Evolutionary conservation across 495 filamentous ascomycete genomes (phyloP).

Genomic region (Trichoderma virens): DNA sequence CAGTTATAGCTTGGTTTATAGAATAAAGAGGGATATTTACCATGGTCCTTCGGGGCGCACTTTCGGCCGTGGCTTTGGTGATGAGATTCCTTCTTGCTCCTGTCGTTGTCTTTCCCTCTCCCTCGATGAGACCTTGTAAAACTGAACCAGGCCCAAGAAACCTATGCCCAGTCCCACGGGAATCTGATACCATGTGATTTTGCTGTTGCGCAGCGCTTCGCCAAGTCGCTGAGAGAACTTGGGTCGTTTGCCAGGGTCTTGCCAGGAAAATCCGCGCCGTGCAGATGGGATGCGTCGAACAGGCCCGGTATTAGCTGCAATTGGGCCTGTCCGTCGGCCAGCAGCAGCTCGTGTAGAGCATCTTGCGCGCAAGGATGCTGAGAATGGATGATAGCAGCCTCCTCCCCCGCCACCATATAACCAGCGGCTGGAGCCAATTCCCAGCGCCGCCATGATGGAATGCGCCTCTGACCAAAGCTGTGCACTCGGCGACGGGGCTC

Average conservation of each 20-base stretch:
- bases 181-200: slow-evolving; percentile 92
- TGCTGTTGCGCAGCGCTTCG: slow-evolving; percentile 53
- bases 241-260: slow-evolving; percentile 30
- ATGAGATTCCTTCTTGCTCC: slow-evolving; percentile 33
- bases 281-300: slow-evolving; percentile 11
- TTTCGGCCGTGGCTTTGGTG: slow-evolving; percentile 57
- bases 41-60: slow-evolving; percentile 84
- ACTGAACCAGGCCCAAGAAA: slow-evolving; percentile 75
- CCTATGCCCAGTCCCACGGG: slow-evolving; percentile 83
- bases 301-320: not conserved
- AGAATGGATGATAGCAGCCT: not conserved
- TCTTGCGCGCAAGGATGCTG: not conserved
- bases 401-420: not conserved
- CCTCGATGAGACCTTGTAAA: slow-evolving; percentile 65
- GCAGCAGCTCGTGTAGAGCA: slow-evolving; percentile 4
- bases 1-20: not conserved
- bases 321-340: slow-evolving; percentile 10
- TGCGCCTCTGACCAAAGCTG: not conserved
- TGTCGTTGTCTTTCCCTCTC: slow-evolving; percentile 47
- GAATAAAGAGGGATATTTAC: slow-evolving; percentile 34
- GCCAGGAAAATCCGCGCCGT: slow-evolving; percentile 23
- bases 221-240: slow-evolving; percentile 31
- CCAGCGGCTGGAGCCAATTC: not conserved
- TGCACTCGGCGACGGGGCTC: not conserved
- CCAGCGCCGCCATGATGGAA: not conserved